Evolutionary conservation across 2,329 filamentous ascomycete genomes (phyloP), one percentile per base, ranked within the genome.

Genomic region (Domatiomyces globalis): DNA sequence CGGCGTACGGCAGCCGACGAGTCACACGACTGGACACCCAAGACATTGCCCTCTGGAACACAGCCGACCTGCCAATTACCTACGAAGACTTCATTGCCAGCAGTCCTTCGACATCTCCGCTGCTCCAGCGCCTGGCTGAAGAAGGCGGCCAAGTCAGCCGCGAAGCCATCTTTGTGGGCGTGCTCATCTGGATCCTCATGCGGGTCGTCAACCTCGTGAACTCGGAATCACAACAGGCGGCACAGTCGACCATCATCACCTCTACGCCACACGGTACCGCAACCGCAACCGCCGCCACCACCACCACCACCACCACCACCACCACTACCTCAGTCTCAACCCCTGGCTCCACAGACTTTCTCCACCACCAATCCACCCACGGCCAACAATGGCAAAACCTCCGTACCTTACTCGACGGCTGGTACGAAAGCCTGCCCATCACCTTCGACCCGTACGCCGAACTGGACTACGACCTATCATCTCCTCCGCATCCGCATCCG

Each of bases 141-240:
- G 52, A 54, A 7, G 46, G 50, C 36, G 54, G 56, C 27, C 54
- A 52, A 36, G 50, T 54, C 19, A 49, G 54, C 10, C 72, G 73
- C 51, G 80, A 84, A 64, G 81, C 83, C 54, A 71, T 80, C 54
- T 77, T 81, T 49, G 77, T 74, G 43, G 84, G 84, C 58, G 76
- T 77, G 0, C 63, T 85, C 3, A 74, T 83, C 5, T 84, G 80
- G 80, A 73, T 84, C 7, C 70, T 81, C 53, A 76, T 79, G 5
- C 83, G 83, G 58, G 74, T 83, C 4, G 75, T 82, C 49, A 39
- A 39, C 33, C 33, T 39, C 8, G 33, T 39, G 33, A 39, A 15
- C 33, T 5, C 33, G 12, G 33, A 39, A 39, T 39, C 33, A 15
- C 33, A 39, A 39, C 33, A 39, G 10, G 33, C 33, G 12, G 33